Evolutionary conservation across 257 asterid genomes (phyloP), one percentile per base, ranked within the genome.

Genomic region (Gentiana straminea): DNA sequence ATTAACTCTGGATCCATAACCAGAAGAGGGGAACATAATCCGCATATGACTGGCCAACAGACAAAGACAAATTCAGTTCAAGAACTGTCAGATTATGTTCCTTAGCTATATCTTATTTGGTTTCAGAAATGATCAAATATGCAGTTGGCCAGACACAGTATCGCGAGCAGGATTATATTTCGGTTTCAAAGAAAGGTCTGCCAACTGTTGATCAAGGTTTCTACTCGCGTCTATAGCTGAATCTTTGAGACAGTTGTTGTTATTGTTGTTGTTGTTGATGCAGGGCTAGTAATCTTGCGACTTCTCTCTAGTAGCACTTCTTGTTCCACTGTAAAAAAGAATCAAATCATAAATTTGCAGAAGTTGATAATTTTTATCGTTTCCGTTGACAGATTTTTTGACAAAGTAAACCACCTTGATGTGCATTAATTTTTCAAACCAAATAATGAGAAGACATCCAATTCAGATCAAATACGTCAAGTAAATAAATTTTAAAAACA

Each of bases 241-340:
- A 32, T 13, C 49, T 55, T 39, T 47, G 60, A 33, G 7, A 24
- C 24, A 1, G 24, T 24, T 24, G 24, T 24, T 24, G 24, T 24
- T 24, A 13, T 48, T 65, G 77, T 39, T 76, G 77, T 38, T 68
- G 80, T 33, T 80, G 84, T 74, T 73, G 79, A 76, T 83, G 81
- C 59, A 88, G 57, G 70, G 73, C 73, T 67, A 77, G 80, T 41
- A 92, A 73, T 70, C 97, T 83, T 61, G 74, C 86, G 2, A 75
- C 79, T 74, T 92, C 97, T 75, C 95, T 79, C 73, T 92, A 95
- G 24, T 78, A 92, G 62, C 52, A 88, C 86, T 33, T 88, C 97
- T 58, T 88, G 94, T 78, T 92, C 98, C 73, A 92, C 98, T 92
- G 87, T 70, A 46, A 70, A 32, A 58, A 24, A 24, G 24, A 24